phyloP scores from a whole-genome alignment of 345 rosid genomes.

The Aquilaria malaccensis region DNA sequence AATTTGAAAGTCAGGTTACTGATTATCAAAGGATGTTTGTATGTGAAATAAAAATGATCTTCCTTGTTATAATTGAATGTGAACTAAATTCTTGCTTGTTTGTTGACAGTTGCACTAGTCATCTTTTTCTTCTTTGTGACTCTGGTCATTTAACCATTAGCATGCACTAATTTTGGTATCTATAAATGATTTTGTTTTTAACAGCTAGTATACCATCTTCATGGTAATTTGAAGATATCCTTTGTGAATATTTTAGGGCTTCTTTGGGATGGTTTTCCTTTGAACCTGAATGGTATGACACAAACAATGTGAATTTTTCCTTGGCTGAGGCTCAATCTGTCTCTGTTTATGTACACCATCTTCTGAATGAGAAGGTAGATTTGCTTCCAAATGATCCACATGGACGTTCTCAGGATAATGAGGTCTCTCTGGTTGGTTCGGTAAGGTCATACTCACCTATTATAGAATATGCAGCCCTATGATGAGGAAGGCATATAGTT shows the following conservation, averaged over 20 bases:
- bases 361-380: slow-evolving; percentile 64
- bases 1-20: no score
- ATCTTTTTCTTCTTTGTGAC: no score
- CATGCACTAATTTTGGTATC: no score
- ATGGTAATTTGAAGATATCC: slow-evolving; percentile 11
- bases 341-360: slow-evolving; percentile 70
- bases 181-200: no score
- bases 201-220: no score
- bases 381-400: slow-evolving; percentile 51
- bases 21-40: no score
- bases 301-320: slow-evolving; percentile 54
- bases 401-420: slow-evolving; percentile 56
- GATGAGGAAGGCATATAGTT: neutral
- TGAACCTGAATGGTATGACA: slow-evolving; percentile 91
- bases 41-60: no score
- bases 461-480: neutral
- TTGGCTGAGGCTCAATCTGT: slow-evolving; percentile 86
- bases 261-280: slow-evolving; percentile 97
- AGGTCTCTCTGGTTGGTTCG: slow-evolving; percentile 44
- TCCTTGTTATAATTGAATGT: no score
- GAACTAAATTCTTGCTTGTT: no score
- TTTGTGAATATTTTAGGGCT: slow-evolving; percentile 51
- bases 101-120: no score
- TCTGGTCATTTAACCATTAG: no score
- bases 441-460: slow-evolving; percentile 29